phyloP scores from a whole-genome alignment of 164 flowering plant genomes.

The Magnolia changhungtana region DNA sequence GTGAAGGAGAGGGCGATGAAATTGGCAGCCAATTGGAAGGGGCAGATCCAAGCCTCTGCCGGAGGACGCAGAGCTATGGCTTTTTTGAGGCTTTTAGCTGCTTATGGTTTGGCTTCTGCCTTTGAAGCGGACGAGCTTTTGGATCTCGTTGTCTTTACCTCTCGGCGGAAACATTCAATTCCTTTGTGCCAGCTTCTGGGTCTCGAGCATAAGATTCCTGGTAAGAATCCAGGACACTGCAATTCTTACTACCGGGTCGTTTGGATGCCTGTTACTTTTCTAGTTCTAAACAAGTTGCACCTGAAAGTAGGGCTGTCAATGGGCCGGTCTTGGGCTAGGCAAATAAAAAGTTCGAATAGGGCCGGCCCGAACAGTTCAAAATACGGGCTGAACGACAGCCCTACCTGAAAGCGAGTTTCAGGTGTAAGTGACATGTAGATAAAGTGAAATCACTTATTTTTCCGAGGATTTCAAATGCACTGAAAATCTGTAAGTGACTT shows the following conservation, averaged over 20 bases:
- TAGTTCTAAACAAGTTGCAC: no score
- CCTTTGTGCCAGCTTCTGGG: constrained; percentile 37
- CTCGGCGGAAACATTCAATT: constrained; percentile 28
- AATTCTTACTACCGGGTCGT: neutral
- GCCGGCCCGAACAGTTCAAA: no score
- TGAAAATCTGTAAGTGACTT: no score
- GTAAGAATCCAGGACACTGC: constrained; percentile 18
- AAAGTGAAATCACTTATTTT: no score
- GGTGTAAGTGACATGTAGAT: no score
- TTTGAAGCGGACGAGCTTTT: constrained; percentile 38
- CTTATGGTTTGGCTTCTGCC: constrained; percentile 35
- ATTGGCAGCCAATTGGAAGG: constrained; percentile 11
- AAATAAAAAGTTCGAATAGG: no score
- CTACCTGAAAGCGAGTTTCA: no score
- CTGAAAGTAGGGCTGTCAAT: no score
- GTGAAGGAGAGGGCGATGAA: constrained; percentile 13
- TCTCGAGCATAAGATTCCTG: constrained; percentile 35
- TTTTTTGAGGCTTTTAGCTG: constrained; percentile 49
- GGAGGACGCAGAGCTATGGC: neutral
- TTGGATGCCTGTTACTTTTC: no score
- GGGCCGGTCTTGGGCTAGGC: no score
- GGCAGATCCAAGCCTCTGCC: neutral
- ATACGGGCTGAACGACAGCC: no score
- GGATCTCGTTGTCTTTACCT: constrained; percentile 28
- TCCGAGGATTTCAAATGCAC: no score